Evolutionary conservation across 1,139 yeast species (phyloP), one percentile per base, ranked within the genome.

Genomic region (Candida freyschussii): DNA sequence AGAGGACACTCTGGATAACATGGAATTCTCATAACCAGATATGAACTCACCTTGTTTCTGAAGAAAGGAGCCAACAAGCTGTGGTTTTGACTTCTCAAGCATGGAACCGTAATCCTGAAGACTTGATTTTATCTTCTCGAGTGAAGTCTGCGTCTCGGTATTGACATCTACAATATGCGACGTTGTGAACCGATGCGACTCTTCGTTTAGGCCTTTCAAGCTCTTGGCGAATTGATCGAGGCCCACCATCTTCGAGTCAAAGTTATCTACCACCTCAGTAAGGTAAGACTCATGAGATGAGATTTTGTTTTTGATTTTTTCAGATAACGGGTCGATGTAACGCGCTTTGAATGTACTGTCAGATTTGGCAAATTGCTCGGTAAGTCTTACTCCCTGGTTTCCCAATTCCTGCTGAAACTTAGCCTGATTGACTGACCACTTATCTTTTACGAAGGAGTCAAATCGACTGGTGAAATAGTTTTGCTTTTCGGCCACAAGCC

Each of bases 31-130:
- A 24, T 40, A 41, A 0, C 34, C 27, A 5, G 29, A n/a, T n/a
- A 41, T 23, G 7, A 39, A 36, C 4, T 36, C 22, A 4, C 13
- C 13, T 21, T 40, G 50, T 14, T 34, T 33, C n/a, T 29, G 13
- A 2, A 47, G 13, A 17, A 34, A 43, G 1, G 45, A 18, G 17
- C 39, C 50, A 26, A 45, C 38, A 11, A 47, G 26, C 17, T 37
- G 40, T 14, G 47, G 42, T 17, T 47, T 45, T 6, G 42, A 19
- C 2, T 37, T 33, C 8, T 30, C 12, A 4, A 46, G 26, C 10
- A 37, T 39, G 2, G 41, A 20, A 18, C 50, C 47, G 17, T 48
- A 33, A 12, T 29, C 29, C 19, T 34, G 22, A 13, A 55, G 39
- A 2, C 44, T 39, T 4, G 32, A 20, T 15, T 34, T 19, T 5